phyloP scores from a whole-genome alignment of 2,329 filamentous ascomycete species.

The Proliferodiscus dingleyae region DNA sequence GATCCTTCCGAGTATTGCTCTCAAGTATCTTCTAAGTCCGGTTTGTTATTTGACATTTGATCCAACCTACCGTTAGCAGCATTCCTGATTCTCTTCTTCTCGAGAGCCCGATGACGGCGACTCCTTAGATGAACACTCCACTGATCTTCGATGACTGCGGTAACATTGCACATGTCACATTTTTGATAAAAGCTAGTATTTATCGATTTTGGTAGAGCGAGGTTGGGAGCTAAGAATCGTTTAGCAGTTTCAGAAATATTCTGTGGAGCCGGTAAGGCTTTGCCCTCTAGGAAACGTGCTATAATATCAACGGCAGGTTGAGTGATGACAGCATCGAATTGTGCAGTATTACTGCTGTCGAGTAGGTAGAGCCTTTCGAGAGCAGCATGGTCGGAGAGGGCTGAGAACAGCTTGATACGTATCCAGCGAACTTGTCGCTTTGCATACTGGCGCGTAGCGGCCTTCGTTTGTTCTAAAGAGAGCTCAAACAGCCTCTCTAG shows the following conservation, averaged over 20 bases:
- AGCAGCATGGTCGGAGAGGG: constrained; percentile 50
- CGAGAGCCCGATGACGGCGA: constrained; percentile 34
- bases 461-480: constrained; percentile 71
- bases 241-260: constrained; percentile 54
- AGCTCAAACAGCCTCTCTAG: constrained; percentile 51
- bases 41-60: constrained; percentile 7
- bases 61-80: constrained; percentile 14
- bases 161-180: constrained; percentile 70
- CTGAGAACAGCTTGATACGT: constrained; percentile 70
- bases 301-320: constrained; percentile 60
- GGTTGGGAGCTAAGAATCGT: constrained; percentile 53
- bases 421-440: constrained; percentile 85
- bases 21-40: constrained; percentile 5
- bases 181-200: constrained; percentile 47
- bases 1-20: not conserved
- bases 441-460: constrained; percentile 82
- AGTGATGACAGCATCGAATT: constrained; percentile 61
- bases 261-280: constrained; percentile 38
- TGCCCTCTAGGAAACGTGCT: constrained; percentile 55
- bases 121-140: constrained; percentile 45
- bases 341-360: constrained; percentile 66
- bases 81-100: constrained; percentile 26
- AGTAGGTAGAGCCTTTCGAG: constrained; percentile 67
- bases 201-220: constrained; percentile 37
- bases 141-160: constrained; percentile 50